phyloP scores from a whole-genome alignment of 148 eudicot species.

The Mesembryanthemum crystallinum region DNA sequence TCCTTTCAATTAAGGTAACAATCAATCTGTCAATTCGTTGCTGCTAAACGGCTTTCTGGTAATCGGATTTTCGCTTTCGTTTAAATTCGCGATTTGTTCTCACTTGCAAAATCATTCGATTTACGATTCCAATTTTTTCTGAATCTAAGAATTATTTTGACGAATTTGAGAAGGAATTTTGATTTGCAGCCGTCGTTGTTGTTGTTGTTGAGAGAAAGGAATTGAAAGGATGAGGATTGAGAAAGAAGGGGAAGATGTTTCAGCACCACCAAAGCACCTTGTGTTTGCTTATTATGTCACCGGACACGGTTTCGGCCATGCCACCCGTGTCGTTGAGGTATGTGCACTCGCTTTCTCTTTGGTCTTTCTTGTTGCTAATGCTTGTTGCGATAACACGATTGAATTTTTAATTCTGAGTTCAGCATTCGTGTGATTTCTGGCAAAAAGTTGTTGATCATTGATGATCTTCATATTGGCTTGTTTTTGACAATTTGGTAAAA shows the following conservation, averaged over 20 bases:
- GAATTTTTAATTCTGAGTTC: too few species aligned
- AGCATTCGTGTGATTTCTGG: background rate
- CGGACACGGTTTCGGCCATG: constrained; percentile 98
- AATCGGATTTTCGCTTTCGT: too few species aligned
- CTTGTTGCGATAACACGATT: too few species aligned
- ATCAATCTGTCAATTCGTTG: too few species aligned
- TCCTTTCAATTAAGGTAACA: too few species aligned
- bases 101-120: too few species aligned
- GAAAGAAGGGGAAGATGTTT: constrained; percentile 42
- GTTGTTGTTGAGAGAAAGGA: constrained; percentile 1
- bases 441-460: background rate
- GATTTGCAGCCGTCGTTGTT: background rate
- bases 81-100: too few species aligned
- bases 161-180: background rate
- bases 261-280: constrained; percentile 48
- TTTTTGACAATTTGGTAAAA: too few species aligned
- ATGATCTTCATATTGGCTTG: background rate
- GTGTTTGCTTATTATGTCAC: constrained; percentile 94
- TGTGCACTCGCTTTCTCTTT: background rate
- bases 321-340: constrained; percentile 97
- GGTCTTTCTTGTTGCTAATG: background rate
- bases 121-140: too few species aligned
- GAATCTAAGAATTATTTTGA: too few species aligned
- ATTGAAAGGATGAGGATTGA: constrained; percentile 45
- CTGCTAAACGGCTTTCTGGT: too few species aligned